Conservation (phyloP, 2,329 filamentous ascomycete genomes). For the Colletotrichum sp. region DNA sequence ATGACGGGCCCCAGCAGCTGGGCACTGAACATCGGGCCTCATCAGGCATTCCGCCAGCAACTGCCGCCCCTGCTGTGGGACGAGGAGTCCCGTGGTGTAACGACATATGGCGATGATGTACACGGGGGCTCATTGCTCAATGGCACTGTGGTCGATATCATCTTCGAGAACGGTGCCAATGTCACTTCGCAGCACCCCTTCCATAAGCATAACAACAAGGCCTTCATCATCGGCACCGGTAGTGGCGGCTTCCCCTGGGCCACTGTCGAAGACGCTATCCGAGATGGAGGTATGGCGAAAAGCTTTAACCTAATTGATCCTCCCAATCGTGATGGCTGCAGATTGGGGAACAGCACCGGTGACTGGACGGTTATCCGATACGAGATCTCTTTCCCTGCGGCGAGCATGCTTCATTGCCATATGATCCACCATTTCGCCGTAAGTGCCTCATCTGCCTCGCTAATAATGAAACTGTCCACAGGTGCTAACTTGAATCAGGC, state of each 20-base stretch:
- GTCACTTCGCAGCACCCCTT: constrained; percentile 16
- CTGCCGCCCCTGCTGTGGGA: constrained; percentile 2
- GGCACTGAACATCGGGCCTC: constrained; percentile 9
- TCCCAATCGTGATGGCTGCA: constrained; percentile 6
- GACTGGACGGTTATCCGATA: constrained; percentile 18
- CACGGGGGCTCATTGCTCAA: neutral
- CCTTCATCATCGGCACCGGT: constrained; percentile 8
- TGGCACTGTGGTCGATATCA: constrained; percentile 7
- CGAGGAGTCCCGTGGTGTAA: constrained; percentile 2
- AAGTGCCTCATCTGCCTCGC: neutral
- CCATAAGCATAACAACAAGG: constrained; percentile 16
- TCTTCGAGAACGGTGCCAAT: constrained; percentile 13
- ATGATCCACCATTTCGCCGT: constrained; percentile 18
- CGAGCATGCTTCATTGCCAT: constrained; percentile 16
- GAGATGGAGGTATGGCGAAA: neutral
- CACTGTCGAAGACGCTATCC: constrained; percentile 8
- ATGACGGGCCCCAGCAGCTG: constrained; percentile 12
- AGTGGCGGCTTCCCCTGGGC: constrained; percentile 9
- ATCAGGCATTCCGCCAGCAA: constrained; percentile 12
- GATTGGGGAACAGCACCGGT: constrained; percentile 7
- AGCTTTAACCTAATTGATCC: constrained; percentile 3
- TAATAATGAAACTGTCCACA: neutral
- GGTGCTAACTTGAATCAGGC: neutral
- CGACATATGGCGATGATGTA: neutral
- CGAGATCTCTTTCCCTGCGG: constrained; percentile 8